Conservation (phyloP, 176 grass and related monocot genomes). For the Oryza brachyantha region DNA sequence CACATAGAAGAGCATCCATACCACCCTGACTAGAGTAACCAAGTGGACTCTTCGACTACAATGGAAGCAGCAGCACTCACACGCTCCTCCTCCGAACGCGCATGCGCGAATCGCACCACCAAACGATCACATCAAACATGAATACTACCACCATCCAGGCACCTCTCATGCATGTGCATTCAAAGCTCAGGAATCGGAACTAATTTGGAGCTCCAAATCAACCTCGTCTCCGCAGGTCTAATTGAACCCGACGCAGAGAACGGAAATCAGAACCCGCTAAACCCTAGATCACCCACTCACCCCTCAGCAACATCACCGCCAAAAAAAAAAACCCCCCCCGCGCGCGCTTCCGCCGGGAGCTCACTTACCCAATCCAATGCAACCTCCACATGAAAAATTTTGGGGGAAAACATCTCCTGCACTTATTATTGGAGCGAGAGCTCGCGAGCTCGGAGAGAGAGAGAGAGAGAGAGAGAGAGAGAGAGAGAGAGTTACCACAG, state of each 20-base stretch:
- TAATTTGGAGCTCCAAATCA: not conserved
- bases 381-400: not conserved
- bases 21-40: not conserved
- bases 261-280: not conserved
- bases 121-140: not conserved
- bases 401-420: not conserved
- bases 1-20: not conserved
- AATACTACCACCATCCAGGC: not conserved
- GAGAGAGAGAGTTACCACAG: not conserved
- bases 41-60: not conserved
- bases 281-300: conserved; percentile 40
- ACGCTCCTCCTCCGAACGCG: not conserved
- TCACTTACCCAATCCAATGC: conserved; percentile 43
- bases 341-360: not conserved
- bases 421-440: too few relatives aligned
- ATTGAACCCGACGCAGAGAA: not conserved
- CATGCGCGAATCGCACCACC: not conserved
- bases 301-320: not conserved
- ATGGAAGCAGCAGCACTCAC: not conserved
- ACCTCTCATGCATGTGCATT: not conserved
- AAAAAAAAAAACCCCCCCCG: not conserved
- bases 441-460: too few relatives aligned
- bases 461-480: not conserved
- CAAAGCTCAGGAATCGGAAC: not conserved
- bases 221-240: not conserved